Evolutionary conservation across 2,329 filamentous ascomycete genomes (phyloP).

Genomic region (Nannizzia gypsea): DNA sequence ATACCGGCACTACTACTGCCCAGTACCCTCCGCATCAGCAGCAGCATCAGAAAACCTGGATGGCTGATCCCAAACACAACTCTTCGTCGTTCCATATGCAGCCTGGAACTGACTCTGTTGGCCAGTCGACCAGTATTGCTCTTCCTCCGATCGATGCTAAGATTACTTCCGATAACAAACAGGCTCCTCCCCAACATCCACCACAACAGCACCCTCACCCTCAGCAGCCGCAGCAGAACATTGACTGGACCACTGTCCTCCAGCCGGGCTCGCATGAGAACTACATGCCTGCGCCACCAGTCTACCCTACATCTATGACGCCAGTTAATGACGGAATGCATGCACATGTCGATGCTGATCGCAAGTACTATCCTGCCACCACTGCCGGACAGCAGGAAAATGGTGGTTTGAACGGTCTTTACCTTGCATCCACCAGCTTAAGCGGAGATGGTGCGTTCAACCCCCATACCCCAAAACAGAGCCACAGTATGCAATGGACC

Average conservation of each 20-base stretch:
- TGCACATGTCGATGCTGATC: slow-evolving; percentile 49
- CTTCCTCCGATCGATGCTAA: slow-evolving; percentile 31
- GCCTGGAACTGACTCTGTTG: slow-evolving; percentile 30
- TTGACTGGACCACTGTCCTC: slow-evolving; percentile 72
- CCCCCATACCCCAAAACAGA: slow-evolving; percentile 29
- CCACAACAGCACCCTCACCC: slow-evolving; percentile 46
- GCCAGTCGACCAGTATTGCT: slow-evolving; percentile 34
- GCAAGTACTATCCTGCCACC: slow-evolving; percentile 41
- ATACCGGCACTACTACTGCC: neutral
- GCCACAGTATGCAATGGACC: slow-evolving; percentile 34
- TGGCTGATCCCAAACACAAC: slow-evolving; percentile 35
- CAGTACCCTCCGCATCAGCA: slow-evolving; percentile 27
- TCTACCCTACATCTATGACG: slow-evolving; percentile 54
- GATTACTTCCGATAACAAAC: slow-evolving; percentile 28
- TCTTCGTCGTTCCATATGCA: slow-evolving; percentile 26
- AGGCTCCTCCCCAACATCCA: slow-evolving; percentile 26
- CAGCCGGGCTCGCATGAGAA: slow-evolving; percentile 57
- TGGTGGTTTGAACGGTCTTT: slow-evolving; percentile 37
- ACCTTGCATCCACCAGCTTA: slow-evolving; percentile 37
- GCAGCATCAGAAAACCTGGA: slow-evolving; percentile 31
- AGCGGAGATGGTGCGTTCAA: slow-evolving; percentile 36
- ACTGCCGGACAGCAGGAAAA: slow-evolving; percentile 29
- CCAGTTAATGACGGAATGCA: slow-evolving; percentile 59
- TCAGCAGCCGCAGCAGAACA: slow-evolving; percentile 16
- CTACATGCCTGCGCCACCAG: slow-evolving; percentile 47